A percentile compares a stretch with the other conserved stretches of the same genome.
phyloP scores from a whole-genome alignment of 1,284 basidiomycete species.

The Papiliotrema nemorosa region DNA sequence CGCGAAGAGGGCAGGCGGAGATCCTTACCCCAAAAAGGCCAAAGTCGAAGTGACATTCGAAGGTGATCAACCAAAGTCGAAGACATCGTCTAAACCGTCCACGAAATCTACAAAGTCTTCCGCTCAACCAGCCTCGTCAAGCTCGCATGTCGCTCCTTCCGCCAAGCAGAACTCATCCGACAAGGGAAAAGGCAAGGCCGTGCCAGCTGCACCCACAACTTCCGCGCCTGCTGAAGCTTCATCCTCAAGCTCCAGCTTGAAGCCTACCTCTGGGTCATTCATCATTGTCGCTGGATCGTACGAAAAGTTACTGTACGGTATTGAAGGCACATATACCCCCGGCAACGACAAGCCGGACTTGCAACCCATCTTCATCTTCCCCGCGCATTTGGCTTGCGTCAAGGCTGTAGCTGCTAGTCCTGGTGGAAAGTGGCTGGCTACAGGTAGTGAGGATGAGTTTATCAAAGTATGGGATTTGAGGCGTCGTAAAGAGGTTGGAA shows the following conservation, averaged over 20 bases:
- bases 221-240: neutral
- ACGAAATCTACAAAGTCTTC: neutral
- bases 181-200: slow-evolving; percentile 28
- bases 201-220: neutral
- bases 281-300: slow-evolving; percentile 87
- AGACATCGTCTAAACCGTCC: slow-evolving; percentile 3
- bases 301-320: slow-evolving; percentile 90
- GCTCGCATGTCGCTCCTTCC: no score
- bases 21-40: slow-evolving; percentile 32
- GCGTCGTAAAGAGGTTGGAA: slow-evolving; percentile 85
- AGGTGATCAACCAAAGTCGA: slow-evolving; percentile 9
- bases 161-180: neutral
- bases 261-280: slow-evolving; percentile 55
- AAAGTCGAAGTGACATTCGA: slow-evolving; percentile 42
- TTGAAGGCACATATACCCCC: slow-evolving; percentile 60
- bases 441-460: slow-evolving; percentile 90
- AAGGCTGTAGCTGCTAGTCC: slow-evolving; percentile 84
- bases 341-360: slow-evolving; percentile 49
- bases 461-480: slow-evolving; percentile 96
- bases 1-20: neutral
- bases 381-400: slow-evolving; percentile 89
- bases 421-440: slow-evolving; percentile 92
- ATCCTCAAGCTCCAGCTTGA: no score
- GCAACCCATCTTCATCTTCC: slow-evolving; percentile 89
- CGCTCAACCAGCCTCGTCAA: neutral